phyloP scores from a whole-genome alignment of 2,329 filamentous ascomycete species.

The Teratosphaeria viscida region DNA sequence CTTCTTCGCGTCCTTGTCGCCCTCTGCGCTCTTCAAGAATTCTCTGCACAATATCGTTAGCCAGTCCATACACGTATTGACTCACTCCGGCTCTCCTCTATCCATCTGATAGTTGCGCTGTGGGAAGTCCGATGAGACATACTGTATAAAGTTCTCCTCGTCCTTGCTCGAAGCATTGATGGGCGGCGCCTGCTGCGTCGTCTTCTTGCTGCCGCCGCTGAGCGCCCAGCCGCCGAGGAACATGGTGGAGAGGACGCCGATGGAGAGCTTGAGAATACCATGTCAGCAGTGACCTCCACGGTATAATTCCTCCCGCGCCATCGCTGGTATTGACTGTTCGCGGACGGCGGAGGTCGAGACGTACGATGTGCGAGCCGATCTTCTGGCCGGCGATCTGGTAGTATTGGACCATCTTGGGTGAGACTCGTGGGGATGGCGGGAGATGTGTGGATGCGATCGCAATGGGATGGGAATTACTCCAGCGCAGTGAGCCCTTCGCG shows the following conservation, averaged over 20 bases:
- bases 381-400: constrained; percentile 43
- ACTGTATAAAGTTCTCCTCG: constrained; percentile 60
- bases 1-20: neutral
- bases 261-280: constrained; percentile 43
- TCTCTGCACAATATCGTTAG: constrained; percentile 4
- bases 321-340: neutral
- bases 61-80: neutral
- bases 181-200: constrained; percentile 41
- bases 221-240: constrained; percentile 36
- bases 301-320: neutral
- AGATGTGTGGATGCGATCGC: neutral
- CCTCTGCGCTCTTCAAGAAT: constrained; percentile 10
- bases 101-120: neutral
- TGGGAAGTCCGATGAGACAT: constrained; percentile 23
- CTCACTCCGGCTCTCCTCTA: neutral
- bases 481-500: neutral
- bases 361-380: constrained; percentile 45
- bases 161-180: constrained; percentile 57
- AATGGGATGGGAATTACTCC: neutral
- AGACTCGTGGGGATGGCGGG: neutral
- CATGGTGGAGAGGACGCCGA: constrained; percentile 43
- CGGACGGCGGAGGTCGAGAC: constrained; percentile 17
- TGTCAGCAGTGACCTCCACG: neutral
- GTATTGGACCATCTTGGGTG: constrained; percentile 38
- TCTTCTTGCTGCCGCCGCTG: constrained; percentile 38